Percentiles rank a stretch among this genome's conserved stretches.
Evolutionary conservation across 192 early-diverging fungal genomes (phyloP).

Genomic region (Coemansia asiatica): DNA sequence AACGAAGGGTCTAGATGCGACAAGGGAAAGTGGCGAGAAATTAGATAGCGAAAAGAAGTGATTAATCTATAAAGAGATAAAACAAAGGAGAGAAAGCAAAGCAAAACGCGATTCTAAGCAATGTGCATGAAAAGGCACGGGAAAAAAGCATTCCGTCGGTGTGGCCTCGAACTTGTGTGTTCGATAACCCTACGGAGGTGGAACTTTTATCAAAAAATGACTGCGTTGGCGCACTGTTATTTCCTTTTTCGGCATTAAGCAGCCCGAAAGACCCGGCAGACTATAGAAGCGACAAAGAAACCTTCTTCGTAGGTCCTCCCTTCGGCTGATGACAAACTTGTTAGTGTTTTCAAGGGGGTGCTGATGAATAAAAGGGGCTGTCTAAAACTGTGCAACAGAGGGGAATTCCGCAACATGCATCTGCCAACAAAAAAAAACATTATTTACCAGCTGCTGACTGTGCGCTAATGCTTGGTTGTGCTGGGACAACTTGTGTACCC

Average conservation of each 20-base stretch:
- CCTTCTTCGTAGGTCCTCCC: no score
- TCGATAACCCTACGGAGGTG: neutral
- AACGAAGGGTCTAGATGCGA: neutral
- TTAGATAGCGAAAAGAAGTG: neutral
- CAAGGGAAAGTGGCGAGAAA: slow-evolving; percentile 2
- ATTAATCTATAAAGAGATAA: neutral
- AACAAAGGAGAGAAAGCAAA: slow-evolving; percentile 4
- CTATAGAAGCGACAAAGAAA: no score
- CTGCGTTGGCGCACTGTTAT: neutral
- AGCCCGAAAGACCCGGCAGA: no score
- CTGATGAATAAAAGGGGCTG: no score
- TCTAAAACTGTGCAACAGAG: no score
- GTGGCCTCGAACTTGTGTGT: neutral
- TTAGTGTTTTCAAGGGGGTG: no score
- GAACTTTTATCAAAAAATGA: neutral
- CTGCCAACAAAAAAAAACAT: no score
- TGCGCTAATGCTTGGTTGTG: no score
- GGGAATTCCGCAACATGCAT: neutral
- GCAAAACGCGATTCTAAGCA: neutral
- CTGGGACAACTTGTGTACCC: no score
- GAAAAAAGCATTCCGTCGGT: neutral
- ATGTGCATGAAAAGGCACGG: neutral
- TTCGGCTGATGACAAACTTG: no score
- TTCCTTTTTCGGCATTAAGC: neutral
- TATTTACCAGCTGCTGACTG: no score